Evolutionary conservation across 352 stramenopile genomes (phyloP).

Genomic region (Phytophthora europaea): DNA sequence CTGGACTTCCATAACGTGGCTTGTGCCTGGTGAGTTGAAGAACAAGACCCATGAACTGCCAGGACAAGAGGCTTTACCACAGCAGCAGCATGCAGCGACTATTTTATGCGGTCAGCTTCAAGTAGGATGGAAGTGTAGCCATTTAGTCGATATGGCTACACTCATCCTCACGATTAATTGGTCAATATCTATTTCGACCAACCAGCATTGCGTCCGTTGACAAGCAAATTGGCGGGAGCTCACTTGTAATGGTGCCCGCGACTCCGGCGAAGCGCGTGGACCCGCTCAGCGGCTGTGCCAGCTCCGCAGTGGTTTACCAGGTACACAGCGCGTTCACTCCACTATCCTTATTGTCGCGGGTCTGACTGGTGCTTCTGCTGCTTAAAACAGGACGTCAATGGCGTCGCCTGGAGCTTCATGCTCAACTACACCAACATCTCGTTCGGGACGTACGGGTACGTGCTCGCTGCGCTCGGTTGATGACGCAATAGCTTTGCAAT

Average conservation of each 20-base stretch:
- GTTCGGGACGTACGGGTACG: slow-evolving; percentile 57
- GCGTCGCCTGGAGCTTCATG: slow-evolving; percentile 53
- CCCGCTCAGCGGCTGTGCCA: slow-evolving; percentile 42
- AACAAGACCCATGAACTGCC: too few relatives aligned
- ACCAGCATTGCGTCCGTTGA: slow-evolving; percentile 14
- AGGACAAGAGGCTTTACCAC: neutral
- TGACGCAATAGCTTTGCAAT: neutral
- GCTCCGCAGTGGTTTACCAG: slow-evolving; percentile 39
- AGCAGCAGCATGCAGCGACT: neutral
- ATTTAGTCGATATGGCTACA: slow-evolving; percentile 16
- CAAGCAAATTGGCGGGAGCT: slow-evolving; percentile 21
- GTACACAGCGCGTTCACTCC: slow-evolving; percentile 1
- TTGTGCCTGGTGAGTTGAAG: slow-evolving; percentile 22
- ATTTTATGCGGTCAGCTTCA: slow-evolving; percentile 12
- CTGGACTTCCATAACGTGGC: slow-evolving; percentile 35
- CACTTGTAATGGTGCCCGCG: slow-evolving; percentile 11
- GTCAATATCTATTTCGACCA: slow-evolving; percentile 29
- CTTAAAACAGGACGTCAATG: slow-evolving; percentile 35
- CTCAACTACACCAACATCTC: slow-evolving; percentile 67
- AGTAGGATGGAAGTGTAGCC: slow-evolving; percentile 15
- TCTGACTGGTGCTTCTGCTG: slow-evolving; percentile 7
- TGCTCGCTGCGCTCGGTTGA: neutral
- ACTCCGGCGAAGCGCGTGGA: slow-evolving; percentile 33
- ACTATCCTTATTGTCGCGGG: neutral
- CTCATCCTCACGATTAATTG: slow-evolving; percentile 26